Evolutionary conservation across 164 flowering plant species (phyloP).

Genomic region (Vitis riparia): DNA sequence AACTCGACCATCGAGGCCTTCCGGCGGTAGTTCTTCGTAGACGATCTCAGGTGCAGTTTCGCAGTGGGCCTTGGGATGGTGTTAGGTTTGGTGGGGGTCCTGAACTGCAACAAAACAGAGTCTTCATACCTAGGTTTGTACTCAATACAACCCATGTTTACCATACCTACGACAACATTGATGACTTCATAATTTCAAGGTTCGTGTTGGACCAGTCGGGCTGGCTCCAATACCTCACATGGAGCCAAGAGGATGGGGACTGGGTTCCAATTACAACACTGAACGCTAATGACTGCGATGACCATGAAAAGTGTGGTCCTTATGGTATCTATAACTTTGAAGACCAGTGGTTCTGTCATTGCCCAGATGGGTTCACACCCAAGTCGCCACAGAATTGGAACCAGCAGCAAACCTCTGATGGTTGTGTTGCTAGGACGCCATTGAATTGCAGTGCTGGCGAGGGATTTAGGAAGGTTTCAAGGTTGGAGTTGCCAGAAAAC

Average conservation of each 20-base stretch:
- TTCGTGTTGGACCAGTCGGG: conserved; percentile 16
- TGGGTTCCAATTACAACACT: too few relatives aligned
- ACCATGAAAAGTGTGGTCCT: conserved; percentile 9
- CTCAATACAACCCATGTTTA: neutral
- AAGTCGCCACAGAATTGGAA: conserved; percentile 10
- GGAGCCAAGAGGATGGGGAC: conserved; percentile 2
- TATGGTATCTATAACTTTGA: conserved; percentile 1
- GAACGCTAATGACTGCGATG: conserved; percentile 6
- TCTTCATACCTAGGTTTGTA: neutral
- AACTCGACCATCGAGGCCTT: conserved; percentile 7
- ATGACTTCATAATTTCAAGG: neutral
- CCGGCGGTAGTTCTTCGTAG: conserved; percentile 1
- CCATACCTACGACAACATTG: neutral
- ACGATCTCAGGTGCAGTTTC: neutral
- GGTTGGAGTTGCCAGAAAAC: conserved; percentile 29
- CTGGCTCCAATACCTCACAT: neutral
- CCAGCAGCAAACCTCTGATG: conserved; percentile 12
- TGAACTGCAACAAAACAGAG: too few relatives aligned
- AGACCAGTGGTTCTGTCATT: neutral
- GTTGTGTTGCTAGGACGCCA: conserved; percentile 22
- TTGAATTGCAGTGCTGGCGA: conserved; percentile 20
- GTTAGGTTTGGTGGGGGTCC: conserved; percentile 5
- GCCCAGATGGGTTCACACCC: conserved; percentile 22
- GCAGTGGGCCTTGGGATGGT: conserved; percentile 34
- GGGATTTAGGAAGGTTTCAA: conserved; percentile 18